phyloP scores from a whole-genome alignment of 768 basidiomycete species.

The Phaeotremella fagi region DNA sequence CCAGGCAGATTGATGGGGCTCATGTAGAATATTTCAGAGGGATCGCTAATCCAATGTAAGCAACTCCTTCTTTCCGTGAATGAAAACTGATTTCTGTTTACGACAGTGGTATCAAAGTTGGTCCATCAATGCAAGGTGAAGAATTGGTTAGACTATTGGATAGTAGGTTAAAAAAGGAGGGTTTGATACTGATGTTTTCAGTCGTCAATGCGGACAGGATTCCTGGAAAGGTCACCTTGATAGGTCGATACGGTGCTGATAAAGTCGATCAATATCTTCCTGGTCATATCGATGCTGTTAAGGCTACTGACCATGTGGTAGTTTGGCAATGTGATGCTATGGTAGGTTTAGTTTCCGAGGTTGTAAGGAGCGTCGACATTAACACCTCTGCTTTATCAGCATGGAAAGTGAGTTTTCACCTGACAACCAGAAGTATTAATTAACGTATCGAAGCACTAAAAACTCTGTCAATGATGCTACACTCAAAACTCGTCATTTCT shows the following conservation, averaged over 20 bases:
- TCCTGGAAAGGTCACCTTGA: conserved; percentile 75
- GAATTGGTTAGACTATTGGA: conserved; percentile 74
- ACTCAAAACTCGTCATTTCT: conserved; percentile 85
- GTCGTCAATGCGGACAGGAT: conserved; percentile 85
- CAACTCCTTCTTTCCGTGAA: neutral
- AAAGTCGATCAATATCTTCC: conserved; percentile 75
- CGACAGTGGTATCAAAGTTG: conserved; percentile 82
- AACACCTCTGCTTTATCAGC: conserved; percentile 44
- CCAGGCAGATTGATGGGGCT: conserved; percentile 81
- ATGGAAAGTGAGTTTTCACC: conserved; percentile 72
- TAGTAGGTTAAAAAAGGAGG: conserved; percentile 53
- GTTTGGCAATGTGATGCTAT: conserved; percentile 96
- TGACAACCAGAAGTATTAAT: neutral
- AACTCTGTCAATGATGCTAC: conserved; percentile 63
- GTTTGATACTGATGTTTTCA: conserved; percentile 40
- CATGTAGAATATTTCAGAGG: conserved; percentile 67
- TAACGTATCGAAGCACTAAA: conserved; percentile 60
- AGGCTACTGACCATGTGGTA: conserved; percentile 74
- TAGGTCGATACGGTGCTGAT: conserved; percentile 85
- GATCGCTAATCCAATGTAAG: conserved; percentile 46
- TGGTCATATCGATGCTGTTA: conserved; percentile 74
- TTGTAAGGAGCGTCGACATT: too few species aligned
- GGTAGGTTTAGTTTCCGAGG: conserved; percentile 47
- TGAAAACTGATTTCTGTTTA: neutral
- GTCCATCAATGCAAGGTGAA: conserved; percentile 72